Conservation (phyloP, 23 red algal genomes). For the Gracilaria vermiculophylla region DNA sequence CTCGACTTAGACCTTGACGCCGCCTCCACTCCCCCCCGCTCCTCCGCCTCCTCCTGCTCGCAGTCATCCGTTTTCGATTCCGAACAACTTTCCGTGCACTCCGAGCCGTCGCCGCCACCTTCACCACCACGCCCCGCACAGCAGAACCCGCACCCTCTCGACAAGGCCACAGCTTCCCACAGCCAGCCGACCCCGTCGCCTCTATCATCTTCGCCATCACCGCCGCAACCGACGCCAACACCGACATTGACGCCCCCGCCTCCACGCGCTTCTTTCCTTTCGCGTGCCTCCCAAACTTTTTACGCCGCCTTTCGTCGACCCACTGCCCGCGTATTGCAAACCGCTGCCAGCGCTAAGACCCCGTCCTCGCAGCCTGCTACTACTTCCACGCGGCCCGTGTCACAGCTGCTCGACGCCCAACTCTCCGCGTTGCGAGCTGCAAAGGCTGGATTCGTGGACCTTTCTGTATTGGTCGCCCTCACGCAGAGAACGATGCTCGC, state of each 20-base stretch:
- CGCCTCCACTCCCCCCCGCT: background rate
- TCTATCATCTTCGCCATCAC: background rate
- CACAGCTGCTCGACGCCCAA: conserved; percentile 55
- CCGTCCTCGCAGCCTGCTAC: background rate
- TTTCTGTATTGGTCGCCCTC: conserved; percentile 31
- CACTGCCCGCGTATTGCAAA: background rate
- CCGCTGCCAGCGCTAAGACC: background rate
- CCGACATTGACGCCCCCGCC: background rate
- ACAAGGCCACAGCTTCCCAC: too few species aligned
- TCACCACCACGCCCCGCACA: background rate
- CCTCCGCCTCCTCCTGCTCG: background rate
- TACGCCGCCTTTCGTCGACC: conserved; percentile 40
- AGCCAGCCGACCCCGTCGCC: background rate
- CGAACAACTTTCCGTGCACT: conserved; percentile 5
- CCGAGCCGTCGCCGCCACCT: background rate
- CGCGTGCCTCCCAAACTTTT: conserved; percentile 57
- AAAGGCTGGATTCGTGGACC: conserved; percentile 48
- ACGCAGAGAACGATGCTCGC: conserved; percentile 32
- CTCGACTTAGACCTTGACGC: conserved; percentile 3
- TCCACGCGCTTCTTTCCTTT: conserved; percentile 18
- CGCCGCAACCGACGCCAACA: background rate
- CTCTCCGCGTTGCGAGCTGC: conserved; percentile 38
- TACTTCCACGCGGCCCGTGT: background rate
- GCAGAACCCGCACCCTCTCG: background rate
- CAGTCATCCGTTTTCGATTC: conserved; percentile 22